These are phyloP conservation scores for Botryotinia convoluta DNA, from an alignment of 2,329 filamentous ascomycete genomes.

Conservation along the genomic window DNA sequence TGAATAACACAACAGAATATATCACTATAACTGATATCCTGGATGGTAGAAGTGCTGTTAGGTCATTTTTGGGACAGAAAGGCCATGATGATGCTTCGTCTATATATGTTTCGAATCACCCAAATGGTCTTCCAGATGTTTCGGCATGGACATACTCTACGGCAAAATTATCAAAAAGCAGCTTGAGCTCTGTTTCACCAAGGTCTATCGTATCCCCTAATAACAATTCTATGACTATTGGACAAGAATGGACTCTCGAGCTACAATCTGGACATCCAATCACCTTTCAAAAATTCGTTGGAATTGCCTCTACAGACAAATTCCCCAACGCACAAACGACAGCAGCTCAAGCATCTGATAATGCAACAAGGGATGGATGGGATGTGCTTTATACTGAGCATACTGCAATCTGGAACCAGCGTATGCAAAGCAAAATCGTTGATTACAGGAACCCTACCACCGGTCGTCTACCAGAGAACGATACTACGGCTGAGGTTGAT, in stretches of 20 bases:
- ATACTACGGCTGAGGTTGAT: conserved; percentile 30
- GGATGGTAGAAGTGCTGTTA: conserved; percentile 59
- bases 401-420: conserved; percentile 22
- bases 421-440: conserved; percentile 41
- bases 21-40: conserved; percentile 57
- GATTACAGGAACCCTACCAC: conserved; percentile 53
- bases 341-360: conserved; percentile 41
- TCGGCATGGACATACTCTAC: conserved; percentile 56
- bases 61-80: conserved; percentile 54
- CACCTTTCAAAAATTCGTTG: conserved; percentile 60
- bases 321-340: conserved; percentile 54
- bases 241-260: conserved; percentile 51
- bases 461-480: conserved; percentile 43
- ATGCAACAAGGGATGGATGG: conserved; percentile 22
- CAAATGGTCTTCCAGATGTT: conserved; percentile 55
- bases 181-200: conserved; percentile 38
- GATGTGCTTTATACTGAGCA: conserved; percentile 19
- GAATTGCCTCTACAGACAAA: conserved; percentile 60
- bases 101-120: conserved; percentile 61
- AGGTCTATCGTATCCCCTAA: conserved; percentile 37
- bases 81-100: conserved; percentile 43
- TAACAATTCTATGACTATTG: conserved; percentile 58
- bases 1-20: conserved; percentile 35
- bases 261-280: conserved; percentile 51
- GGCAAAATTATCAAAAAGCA: conserved; percentile 35